Evolutionary conservation across 345 rosid genomes (phyloP).

Genomic region (Eucalyptus marginata): DNA sequence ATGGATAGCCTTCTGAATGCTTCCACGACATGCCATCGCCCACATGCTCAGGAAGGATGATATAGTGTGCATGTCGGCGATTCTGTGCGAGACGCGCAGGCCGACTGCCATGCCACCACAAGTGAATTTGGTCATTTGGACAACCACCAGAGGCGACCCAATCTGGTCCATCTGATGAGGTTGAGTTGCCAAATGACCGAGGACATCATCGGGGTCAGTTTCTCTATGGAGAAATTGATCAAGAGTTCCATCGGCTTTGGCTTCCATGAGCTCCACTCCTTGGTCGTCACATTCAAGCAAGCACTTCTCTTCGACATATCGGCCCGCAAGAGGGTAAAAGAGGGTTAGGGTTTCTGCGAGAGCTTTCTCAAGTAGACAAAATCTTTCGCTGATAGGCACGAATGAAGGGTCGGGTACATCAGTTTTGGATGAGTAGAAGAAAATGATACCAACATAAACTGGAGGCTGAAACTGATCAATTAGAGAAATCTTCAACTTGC

Average conservation of each 20-base stretch:
- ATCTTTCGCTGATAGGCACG: background rate
- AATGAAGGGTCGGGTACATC: background rate
- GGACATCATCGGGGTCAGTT: background rate
- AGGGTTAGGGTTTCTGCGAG: slow-evolving; percentile 2
- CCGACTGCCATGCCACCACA: slow-evolving; percentile 11
- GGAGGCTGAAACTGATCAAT: slow-evolving; percentile 33
- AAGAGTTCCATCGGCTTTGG: background rate
- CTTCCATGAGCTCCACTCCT: slow-evolving; percentile 8
- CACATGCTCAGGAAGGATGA: slow-evolving; percentile 1
- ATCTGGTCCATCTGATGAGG: background rate
- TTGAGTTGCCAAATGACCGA: background rate
- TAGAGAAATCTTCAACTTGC: slow-evolving; percentile 15
- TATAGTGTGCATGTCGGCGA: slow-evolving; percentile 4
- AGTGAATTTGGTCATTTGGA: slow-evolving; percentile 5
- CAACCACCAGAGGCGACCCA: background rate
- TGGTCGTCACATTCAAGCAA: slow-evolving; percentile 6
- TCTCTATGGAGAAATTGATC: background rate
- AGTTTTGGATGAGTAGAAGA: background rate
- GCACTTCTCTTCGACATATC: background rate
- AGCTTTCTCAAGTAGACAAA: slow-evolving; percentile 17
- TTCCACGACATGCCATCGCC: slow-evolving; percentile 1
- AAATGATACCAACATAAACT: background rate
- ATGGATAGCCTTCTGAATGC: background rate
- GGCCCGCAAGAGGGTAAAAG: slow-evolving; percentile 9
- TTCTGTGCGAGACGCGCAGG: background rate